Evolutionary conservation across 1,139 yeast species (phyloP), one percentile per base, ranked within the genome.

Genomic region (Candida anutae): DNA sequence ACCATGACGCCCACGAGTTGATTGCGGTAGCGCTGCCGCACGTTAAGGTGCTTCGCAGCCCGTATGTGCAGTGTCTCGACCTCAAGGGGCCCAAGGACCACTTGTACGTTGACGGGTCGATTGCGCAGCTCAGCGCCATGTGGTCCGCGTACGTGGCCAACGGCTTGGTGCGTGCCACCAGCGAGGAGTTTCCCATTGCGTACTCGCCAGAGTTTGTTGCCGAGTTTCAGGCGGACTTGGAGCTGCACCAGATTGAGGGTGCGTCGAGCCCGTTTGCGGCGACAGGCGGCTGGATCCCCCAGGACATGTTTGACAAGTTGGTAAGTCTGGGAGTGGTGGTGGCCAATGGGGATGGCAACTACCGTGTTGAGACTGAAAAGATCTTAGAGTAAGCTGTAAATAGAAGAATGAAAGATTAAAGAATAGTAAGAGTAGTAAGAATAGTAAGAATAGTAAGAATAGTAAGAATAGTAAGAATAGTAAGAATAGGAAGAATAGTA

Each of bases 271-370:
- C 96, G 26, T 87, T 87, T 53, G 78, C 84, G 21, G 93, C 93
- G 27, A 83, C 96, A 21, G 82, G 84, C 33, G 95, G 95, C 5
- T 88, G 96, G 95, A 71, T 90, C 33, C 95, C 97, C 15, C 94
- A 84, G 50, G 95, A 85, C 47, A 74, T 85, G 80, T 87, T 88
- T 48, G 79, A 74, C 24, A 71, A 72, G 32, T 65, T 85, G 40
- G 55, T 73, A 25, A 74, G 73, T 13, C 77, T 77, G 38, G 93
- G 90, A 1, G 62, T 80, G 33, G 60, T 88, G 29, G 61, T 53
- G 18, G 53, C 50, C 28, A 54, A 48, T 19, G 51, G 44, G 15
- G 40, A 53, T 23, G 70, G 68, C 13, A 55, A 64, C 39, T 60
- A 47, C 40, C 46, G 44, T 29, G 42, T 65, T 24, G 67, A 60